These are phyloP conservation scores for Penicillium parvum DNA, from an alignment of 495 filamentous ascomycete genomes.

Conservation along the genomic window DNA sequence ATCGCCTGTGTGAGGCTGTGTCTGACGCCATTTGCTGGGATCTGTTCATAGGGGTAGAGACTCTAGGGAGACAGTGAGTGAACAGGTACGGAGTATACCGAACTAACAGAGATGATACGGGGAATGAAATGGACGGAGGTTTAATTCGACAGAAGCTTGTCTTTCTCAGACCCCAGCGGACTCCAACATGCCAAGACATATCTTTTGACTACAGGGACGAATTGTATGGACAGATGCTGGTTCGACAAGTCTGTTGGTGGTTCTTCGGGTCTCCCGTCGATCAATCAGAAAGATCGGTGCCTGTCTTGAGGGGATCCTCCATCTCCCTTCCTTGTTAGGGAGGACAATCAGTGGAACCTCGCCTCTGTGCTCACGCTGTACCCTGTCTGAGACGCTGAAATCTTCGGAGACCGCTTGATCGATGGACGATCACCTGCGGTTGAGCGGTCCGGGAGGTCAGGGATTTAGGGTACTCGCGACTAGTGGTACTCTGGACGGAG, in stretches of 20 bases:
- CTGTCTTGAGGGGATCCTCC: conserved; percentile 24
- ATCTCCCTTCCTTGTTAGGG: conserved; percentile 15
- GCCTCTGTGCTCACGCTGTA: conserved; percentile 4
- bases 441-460: conserved; percentile 2
- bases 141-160: conserved; percentile 4
- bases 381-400: conserved; percentile 3
- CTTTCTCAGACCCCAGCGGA: not conserved
- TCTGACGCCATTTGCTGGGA: conserved; percentile 40
- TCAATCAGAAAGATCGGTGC: conserved; percentile 2
- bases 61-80: not conserved
- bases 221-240: conserved; percentile 1
- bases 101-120: not conserved
- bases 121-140: conserved; percentile 1
- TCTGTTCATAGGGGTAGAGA: conserved; percentile 6
- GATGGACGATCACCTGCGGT: conserved; percentile 13
- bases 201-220: not conserved
- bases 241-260: conserved; percentile 6
- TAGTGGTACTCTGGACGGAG: not conserved
- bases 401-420: conserved; percentile 8
- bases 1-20: conserved; percentile 31
- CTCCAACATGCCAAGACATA: not conserved
- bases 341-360: conserved; percentile 31
- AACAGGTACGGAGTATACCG: not conserved
- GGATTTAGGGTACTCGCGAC: not conserved
- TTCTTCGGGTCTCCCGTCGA: not conserved